phyloP scores from a whole-genome alignment of 2,329 filamentous ascomycete genomes.

The Penicillium sp. region DNA sequence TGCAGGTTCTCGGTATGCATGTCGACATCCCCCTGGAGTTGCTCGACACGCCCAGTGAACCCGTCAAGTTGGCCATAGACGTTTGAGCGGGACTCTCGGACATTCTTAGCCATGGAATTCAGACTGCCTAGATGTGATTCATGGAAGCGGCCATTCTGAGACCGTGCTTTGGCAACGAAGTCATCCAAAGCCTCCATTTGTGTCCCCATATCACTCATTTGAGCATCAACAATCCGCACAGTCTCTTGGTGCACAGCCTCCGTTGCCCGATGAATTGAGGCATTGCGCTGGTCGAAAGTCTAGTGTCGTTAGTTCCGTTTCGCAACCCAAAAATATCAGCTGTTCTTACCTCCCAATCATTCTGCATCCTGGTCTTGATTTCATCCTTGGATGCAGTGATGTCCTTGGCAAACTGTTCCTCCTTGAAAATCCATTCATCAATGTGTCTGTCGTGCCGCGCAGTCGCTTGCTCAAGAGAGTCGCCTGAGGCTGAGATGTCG shows the following conservation, averaged over 20 bases:
- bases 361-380: constrained; percentile 77
- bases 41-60: constrained; percentile 65
- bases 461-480: constrained; percentile 63
- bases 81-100: constrained; percentile 69
- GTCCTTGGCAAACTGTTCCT: constrained; percentile 66
- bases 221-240: constrained; percentile 81
- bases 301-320: constrained; percentile 35
- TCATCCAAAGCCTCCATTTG: constrained; percentile 89
- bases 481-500: constrained; percentile 63
- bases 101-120: constrained; percentile 61
- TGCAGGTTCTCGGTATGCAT: constrained; percentile 58
- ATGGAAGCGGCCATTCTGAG: constrained; percentile 76
- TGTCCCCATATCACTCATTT: constrained; percentile 80
- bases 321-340: neutral
- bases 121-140: constrained; percentile 66
- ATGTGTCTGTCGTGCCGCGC: constrained; percentile 67
- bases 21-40: constrained; percentile 66
- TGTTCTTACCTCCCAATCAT: constrained; percentile 72
- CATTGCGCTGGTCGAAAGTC: constrained; percentile 73
- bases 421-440: constrained; percentile 68
- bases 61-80: constrained; percentile 68
- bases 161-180: constrained; percentile 78
- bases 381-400: constrained; percentile 71
- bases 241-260: constrained; percentile 89
- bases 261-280: constrained; percentile 77